A percentile compares a stretch with the other conserved stretches of the same genome.
Conservation (phyloP, 2,329 filamentous ascomycete genomes). For the Rhynchosporium graminicola region DNA sequence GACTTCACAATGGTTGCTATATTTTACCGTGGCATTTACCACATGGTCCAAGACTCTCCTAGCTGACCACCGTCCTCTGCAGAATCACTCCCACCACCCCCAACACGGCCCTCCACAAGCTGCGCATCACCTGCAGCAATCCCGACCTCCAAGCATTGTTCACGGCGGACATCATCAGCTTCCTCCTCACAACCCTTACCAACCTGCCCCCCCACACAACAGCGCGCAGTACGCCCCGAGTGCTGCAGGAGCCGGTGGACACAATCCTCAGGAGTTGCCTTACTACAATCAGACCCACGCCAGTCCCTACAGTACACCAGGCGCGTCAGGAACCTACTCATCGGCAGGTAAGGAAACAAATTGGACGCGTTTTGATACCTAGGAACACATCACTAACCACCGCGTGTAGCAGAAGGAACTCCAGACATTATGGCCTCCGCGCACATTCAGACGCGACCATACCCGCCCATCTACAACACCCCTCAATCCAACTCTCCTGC, state of each 20-base stretch:
- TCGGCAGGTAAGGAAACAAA: slow-evolving; percentile 67
- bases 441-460: slow-evolving; percentile 61
- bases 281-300: slow-evolving; percentile 78
- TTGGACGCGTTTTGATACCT: slow-evolving; percentile 21
- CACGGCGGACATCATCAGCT: slow-evolving; percentile 65
- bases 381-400: slow-evolving; percentile 23
- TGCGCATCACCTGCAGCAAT: slow-evolving; percentile 65
- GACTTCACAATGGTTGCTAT: slow-evolving; percentile 40
- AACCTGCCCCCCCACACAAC: slow-evolving; percentile 58
- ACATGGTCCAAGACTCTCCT: slow-evolving; percentile 24
- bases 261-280: slow-evolving; percentile 65
- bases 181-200: slow-evolving; percentile 62
- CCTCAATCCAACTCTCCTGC: slow-evolving; percentile 94
- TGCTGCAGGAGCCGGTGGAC: slow-evolving; percentile 60
- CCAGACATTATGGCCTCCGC: slow-evolving; percentile 68
- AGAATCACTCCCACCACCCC: slow-evolving; percentile 75
- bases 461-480: slow-evolving; percentile 89
- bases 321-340: slow-evolving; percentile 79
- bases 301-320: slow-evolving; percentile 80
- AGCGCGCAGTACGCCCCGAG: slow-evolving; percentile 69
- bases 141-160: slow-evolving; percentile 71
- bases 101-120: slow-evolving; percentile 69
- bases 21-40: slow-evolving; percentile 34
- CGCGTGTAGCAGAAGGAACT: slow-evolving; percentile 49
- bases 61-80: slow-evolving; percentile 43